Percentiles rank a stretch among this genome's conserved stretches.
Conservation (phyloP, 2,329 filamentous ascomycete genomes). For the Aspergillus fijiensis region DNA sequence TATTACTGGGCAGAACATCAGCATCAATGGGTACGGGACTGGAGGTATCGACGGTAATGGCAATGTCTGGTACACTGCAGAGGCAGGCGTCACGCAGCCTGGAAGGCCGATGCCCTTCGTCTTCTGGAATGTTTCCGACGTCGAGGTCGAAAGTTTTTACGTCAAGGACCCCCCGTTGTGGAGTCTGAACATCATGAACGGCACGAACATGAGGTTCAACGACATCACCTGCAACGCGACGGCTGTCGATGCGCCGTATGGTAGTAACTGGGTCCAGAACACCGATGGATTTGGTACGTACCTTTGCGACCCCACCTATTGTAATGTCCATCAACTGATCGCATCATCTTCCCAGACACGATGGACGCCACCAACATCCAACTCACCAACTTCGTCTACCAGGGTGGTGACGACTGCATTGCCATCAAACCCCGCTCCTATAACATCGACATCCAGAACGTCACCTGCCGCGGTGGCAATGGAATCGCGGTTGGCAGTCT, state of each 20-base stretch:
- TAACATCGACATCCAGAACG: slow-evolving; percentile 56
- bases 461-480: slow-evolving; percentile 56
- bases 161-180: slow-evolving; percentile 55
- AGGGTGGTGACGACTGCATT: slow-evolving; percentile 62
- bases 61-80: slow-evolving; percentile 55
- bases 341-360: slow-evolving; percentile 40
- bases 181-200: slow-evolving; percentile 59
- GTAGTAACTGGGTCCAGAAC: slow-evolving; percentile 58
- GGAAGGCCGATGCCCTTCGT: slow-evolving; percentile 60
- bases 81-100: slow-evolving; percentile 47
- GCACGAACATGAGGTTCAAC: slow-evolving; percentile 53
- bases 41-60: slow-evolving; percentile 58
- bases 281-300: slow-evolving; percentile 53
- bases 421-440: slow-evolving; percentile 63
- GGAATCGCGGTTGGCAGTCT: slow-evolving; percentile 53
- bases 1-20: slow-evolving; percentile 51
- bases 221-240: slow-evolving; percentile 55
- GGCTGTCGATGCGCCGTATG: slow-evolving; percentile 50
- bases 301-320: neutral
- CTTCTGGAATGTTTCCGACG: slow-evolving; percentile 58
- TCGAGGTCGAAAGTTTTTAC: slow-evolving; percentile 54
- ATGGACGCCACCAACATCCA: slow-evolving; percentile 55
- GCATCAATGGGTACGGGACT: slow-evolving; percentile 53
- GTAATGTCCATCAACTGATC: neutral
- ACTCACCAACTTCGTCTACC: slow-evolving; percentile 53